Conservation (phyloP, 1,284 basidiomycete species). For the Ganoderma boninense region DNA sequence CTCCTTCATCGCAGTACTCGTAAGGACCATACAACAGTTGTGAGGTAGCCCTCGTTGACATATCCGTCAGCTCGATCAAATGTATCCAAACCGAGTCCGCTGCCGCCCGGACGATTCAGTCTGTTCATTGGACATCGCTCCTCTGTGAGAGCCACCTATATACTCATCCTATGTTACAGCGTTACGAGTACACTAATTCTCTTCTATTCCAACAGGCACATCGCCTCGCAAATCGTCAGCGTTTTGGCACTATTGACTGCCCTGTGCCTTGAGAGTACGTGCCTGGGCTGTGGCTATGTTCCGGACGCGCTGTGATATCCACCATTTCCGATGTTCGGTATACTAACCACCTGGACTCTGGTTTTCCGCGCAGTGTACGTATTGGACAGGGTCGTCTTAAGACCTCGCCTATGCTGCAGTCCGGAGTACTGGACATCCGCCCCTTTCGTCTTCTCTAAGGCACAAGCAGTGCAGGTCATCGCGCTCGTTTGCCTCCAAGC, state of each 20-base stretch:
- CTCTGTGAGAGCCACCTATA: conserved; percentile 27
- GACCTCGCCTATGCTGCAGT: conserved; percentile 20
- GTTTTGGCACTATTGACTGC: conserved; percentile 27
- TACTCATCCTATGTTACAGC: conserved; percentile 24
- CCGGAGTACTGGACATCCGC: conserved; percentile 7
- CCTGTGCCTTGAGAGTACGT: conserved; percentile 32
- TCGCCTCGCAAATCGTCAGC: conserved; percentile 27
- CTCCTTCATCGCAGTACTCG: conserved; percentile 10
- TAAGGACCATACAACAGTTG: not conserved
- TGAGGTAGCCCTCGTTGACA: conserved; percentile 17
- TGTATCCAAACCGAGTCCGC: conserved; percentile 25
- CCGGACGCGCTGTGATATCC: not conserved
- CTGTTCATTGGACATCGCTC: conserved; percentile 30
- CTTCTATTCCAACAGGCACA: conserved; percentile 20
- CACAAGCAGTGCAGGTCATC: conserved; percentile 28
- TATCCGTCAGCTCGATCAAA: conserved; percentile 27
- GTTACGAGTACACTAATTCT: conserved; percentile 18
- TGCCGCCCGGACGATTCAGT: conserved; percentile 30
- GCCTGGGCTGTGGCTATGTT: not conserved
- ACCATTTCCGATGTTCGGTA: not conserved
- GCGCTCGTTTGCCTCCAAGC: conserved; percentile 35
- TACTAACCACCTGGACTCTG: not conserved
- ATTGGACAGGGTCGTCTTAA: conserved; percentile 22
- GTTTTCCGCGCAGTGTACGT: conserved; percentile 26
- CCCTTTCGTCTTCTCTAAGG: conserved; percentile 23